phyloP scores from a whole-genome alignment of 1,284 basidiomycete genomes.

The Cutaneotrichosporon sp. region DNA sequence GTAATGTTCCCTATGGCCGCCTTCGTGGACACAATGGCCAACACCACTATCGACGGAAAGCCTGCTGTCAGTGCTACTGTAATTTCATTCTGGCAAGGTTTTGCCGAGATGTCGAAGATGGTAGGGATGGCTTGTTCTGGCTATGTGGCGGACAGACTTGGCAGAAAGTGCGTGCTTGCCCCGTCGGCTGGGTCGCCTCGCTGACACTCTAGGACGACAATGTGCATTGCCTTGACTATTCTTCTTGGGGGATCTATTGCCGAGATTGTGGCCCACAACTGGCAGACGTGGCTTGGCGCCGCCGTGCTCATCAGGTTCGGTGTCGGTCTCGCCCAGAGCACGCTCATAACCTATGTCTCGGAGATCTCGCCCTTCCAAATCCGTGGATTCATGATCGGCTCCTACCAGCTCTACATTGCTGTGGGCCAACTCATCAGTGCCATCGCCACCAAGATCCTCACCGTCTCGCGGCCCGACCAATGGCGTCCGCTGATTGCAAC shows the following conservation, averaged over 20 bases:
- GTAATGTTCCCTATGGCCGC: not conserved
- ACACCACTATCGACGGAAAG: not conserved
- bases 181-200: no score
- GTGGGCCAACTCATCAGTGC: not conserved
- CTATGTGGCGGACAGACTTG: not conserved
- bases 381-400: not conserved
- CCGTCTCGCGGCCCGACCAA: not conserved
- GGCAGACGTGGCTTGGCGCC: not conserved
- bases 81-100: not conserved
- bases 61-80: not conserved
- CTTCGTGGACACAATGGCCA: not conserved
- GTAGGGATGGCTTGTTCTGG: not conserved
- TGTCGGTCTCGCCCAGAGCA: not conserved
- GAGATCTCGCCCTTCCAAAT: not conserved
- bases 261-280: not conserved
- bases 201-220: no score
- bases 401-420: not conserved
- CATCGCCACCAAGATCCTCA: not conserved
- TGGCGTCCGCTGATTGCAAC: not conserved
- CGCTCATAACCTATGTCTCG: not conserved
- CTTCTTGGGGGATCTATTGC: not conserved
- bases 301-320: not conserved
- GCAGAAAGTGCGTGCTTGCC: not conserved
- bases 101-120: not conserved
- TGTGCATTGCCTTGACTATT: not conserved